Percentiles rank a stretch among this genome's conserved stretches.
These are phyloP conservation scores for Fusarium domesticum DNA, from an alignment of 2,329 filamentous ascomycete genomes.

Conservation along the genomic window DNA sequence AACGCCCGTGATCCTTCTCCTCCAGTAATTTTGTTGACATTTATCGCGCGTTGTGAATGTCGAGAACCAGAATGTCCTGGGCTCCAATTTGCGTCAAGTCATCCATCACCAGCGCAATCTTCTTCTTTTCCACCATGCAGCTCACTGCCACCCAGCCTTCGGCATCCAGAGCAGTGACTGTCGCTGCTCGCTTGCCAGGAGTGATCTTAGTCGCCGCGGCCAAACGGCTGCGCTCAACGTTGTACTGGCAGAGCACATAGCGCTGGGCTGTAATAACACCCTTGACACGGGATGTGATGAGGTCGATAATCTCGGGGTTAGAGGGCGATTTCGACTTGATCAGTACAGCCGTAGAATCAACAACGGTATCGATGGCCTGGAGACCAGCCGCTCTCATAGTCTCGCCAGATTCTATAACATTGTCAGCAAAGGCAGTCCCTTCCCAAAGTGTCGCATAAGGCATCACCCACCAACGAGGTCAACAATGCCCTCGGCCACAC, in stretches of 20 bases:
- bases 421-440: conserved; percentile 13
- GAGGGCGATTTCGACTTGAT: conserved; percentile 86
- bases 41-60: conserved; percentile 75
- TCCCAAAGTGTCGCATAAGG: neutral
- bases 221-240: conserved; percentile 72
- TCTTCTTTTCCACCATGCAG: conserved; percentile 88
- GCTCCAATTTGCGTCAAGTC: conserved; percentile 72
- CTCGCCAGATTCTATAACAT: conserved; percentile 78
- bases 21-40: neutral
- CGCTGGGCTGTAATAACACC: conserved; percentile 94
- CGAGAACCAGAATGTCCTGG: conserved; percentile 78
- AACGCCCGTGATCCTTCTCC: conserved; percentile 3
- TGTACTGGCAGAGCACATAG: conserved; percentile 96
- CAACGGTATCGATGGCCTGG: conserved; percentile 89
- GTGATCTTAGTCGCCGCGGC: conserved; percentile 71
- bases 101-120: conserved; percentile 84
- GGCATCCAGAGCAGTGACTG: conserved; percentile 83
- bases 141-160: conserved; percentile 92
- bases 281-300: conserved; percentile 81
- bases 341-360: conserved; percentile 82
- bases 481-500: conserved; percentile 94
- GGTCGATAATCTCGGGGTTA: conserved; percentile 74
- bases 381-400: conserved; percentile 96
- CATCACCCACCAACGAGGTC: conserved; percentile 81
- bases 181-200: conserved; percentile 89